Percentiles rank a stretch among this genome's conserved stretches.
Conservation (phyloP, 1,139 yeast genomes). For the Protomyces lactucae-debilis region DNA sequence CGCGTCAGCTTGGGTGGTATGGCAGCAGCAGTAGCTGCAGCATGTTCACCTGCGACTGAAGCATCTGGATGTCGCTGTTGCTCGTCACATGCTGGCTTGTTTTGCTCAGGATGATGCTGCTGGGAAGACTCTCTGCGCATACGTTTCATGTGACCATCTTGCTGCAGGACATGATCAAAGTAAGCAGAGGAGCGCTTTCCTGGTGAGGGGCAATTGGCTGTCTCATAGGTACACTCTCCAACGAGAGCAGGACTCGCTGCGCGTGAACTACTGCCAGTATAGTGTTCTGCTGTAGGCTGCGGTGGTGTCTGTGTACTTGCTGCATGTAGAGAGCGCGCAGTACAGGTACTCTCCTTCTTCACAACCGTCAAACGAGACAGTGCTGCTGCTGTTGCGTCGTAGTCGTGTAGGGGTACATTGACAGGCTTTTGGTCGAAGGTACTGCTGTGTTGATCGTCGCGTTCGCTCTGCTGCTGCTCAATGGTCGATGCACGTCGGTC, state of each 20-base stretch:
- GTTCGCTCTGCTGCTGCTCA: not conserved
- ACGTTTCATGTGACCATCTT: conserved; percentile 6
- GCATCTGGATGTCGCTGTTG: no score
- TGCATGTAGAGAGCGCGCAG: no score
- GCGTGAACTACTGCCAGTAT: not conserved
- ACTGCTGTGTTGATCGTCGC: not conserved
- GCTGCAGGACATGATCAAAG: not conserved
- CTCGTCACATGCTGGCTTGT: no score
- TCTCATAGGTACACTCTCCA: conserved; percentile 15
- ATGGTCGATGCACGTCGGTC: not conserved
- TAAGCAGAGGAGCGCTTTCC: conserved; percentile 14
- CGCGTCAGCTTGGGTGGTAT: no score
- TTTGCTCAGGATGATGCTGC: not conserved
- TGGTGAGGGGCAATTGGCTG: conserved; percentile 20
- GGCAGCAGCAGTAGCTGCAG: no score
- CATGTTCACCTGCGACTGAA: no score
- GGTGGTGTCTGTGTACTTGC: no score
- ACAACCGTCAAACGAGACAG: conserved; percentile 21
- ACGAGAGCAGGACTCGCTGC: conserved; percentile 5
- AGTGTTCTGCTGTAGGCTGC: not conserved
- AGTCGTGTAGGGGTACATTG: conserved; percentile 2
- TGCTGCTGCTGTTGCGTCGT: conserved; percentile 21
- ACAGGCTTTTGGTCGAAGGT: not conserved
- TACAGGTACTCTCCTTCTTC: not conserved
- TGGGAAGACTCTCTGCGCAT: conserved; percentile 1